Evolutionary conservation across 805 yeast genomes (phyloP).

Genomic region (Nakazawaea wickerhamii): DNA sequence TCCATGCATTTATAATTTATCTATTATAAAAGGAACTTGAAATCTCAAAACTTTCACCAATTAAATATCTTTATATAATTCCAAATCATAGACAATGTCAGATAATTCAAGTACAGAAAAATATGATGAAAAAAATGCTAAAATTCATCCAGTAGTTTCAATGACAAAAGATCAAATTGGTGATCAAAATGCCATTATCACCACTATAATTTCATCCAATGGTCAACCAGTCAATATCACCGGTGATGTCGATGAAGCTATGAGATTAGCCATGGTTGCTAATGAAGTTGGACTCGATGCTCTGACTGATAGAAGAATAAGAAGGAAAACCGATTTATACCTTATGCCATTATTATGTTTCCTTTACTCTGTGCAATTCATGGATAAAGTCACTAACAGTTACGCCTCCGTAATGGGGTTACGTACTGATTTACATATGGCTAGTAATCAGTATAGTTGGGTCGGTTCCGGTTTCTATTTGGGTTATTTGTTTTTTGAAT

Average conservation of each 20-base stretch:
- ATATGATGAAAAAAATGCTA: neutral
- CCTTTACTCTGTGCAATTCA: conserved; percentile 50
- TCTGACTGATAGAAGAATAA: conserved; percentile 14
- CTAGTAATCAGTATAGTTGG: conserved; percentile 43
- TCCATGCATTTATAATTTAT: no score
- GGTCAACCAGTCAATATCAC: conserved; percentile 12
- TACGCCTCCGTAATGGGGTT: conserved; percentile 63
- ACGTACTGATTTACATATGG: conserved; percentile 37
- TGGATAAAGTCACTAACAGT: conserved; percentile 50
- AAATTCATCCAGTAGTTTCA: conserved; percentile 9
- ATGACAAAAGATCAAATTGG: conserved; percentile 16
- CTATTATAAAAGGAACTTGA: neutral
- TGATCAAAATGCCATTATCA: conserved; percentile 10
- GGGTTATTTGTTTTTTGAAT: conserved; percentile 50
- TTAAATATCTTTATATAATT: no score
- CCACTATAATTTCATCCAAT: conserved; percentile 12
- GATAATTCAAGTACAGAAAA: neutral
- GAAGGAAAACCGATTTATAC: conserved; percentile 39
- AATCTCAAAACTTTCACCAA: neutral
- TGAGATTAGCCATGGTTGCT: conserved; percentile 32
- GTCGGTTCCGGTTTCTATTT: conserved; percentile 50
- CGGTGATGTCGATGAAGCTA: conserved; percentile 39
- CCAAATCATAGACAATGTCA: no score
- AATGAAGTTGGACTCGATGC: conserved; percentile 22
- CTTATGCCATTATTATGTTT: conserved; percentile 46